Evolutionary conservation across 768 basidiomycete species (phyloP).

Genomic region (Gautieria morchelliformis): DNA sequence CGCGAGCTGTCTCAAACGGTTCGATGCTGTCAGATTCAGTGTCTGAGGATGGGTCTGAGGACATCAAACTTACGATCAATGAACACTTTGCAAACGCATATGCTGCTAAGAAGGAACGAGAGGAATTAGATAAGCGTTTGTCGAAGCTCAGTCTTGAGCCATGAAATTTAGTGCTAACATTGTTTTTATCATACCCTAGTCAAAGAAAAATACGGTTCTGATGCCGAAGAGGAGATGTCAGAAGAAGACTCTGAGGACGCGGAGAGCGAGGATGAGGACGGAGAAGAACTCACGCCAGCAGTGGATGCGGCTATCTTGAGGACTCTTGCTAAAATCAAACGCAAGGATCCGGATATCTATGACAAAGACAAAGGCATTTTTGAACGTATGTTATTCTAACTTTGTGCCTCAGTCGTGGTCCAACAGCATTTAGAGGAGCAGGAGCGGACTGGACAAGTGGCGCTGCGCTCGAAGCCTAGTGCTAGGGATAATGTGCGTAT

Average conservation of each 20-base stretch:
- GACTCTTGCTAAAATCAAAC: constrained; percentile 77
- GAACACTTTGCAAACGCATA: constrained; percentile 76
- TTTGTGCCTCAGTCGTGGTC: background rate
- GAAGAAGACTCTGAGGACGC: constrained; percentile 36
- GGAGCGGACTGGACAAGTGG: constrained; percentile 31
- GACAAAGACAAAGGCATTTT: constrained; percentile 61
- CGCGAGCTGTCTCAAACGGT: too few species aligned
- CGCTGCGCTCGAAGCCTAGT: constrained; percentile 23
- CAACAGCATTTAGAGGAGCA: constrained; percentile 48
- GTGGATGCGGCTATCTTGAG: constrained; percentile 91
- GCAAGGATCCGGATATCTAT: constrained; percentile 81
- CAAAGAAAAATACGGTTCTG: constrained; percentile 81
- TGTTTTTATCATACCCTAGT: constrained; percentile 32
- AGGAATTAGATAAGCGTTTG: constrained; percentile 72
- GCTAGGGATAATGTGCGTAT: constrained; percentile 43
- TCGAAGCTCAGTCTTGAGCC: constrained; percentile 8
- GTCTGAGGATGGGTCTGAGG: constrained; percentile 30
- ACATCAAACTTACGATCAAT: constrained; percentile 47
- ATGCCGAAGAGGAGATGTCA: constrained; percentile 39
- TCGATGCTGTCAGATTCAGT: constrained; percentile 30
- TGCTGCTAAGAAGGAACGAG: constrained; percentile 72
- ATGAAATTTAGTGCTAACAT: constrained; percentile 3
- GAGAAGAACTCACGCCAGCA: constrained; percentile 86
- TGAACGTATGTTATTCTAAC: constrained; percentile 42
- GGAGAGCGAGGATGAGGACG: constrained; percentile 88